Conservation (phyloP, 495 filamentous ascomycete species). For the Lasiosphaeriaceae sp. region DNA sequence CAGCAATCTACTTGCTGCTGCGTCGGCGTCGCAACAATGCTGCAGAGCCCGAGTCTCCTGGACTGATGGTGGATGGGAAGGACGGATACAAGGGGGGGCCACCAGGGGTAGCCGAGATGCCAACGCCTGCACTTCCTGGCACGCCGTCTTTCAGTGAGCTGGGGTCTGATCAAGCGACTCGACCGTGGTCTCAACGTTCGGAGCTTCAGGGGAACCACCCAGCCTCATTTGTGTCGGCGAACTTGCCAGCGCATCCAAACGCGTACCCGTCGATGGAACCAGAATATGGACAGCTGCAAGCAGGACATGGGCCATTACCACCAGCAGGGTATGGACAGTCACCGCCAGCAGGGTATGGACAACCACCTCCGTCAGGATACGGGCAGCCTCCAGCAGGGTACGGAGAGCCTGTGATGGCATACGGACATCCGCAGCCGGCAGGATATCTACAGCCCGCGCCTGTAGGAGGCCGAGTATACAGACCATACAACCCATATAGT, state of each 20-base stretch:
- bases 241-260: not conserved
- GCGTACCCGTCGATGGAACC: too few relatives aligned
- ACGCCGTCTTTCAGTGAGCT: not conserved
- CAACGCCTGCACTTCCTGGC: not conserved
- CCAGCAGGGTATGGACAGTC: not conserved
- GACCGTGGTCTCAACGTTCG: not conserved
- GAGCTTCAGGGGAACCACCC: not conserved
- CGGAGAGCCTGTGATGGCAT: too few relatives aligned
- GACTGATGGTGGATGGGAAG: not conserved
- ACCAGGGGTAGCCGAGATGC: not conserved
- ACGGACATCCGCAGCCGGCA: too few relatives aligned
- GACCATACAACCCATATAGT: too few relatives aligned
- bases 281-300: too few relatives aligned
- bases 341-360: not conserved
- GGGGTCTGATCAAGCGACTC: not conserved
- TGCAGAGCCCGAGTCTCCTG: not conserved
- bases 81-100: not conserved
- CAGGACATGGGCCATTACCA: not conserved
- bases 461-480: too few relatives aligned
- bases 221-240: not conserved
- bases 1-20: conserved; percentile 8
- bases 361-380: too few relatives aligned
- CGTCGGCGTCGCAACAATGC: conserved; percentile 8
- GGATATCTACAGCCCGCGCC: too few relatives aligned
- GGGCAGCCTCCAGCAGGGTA: too few relatives aligned